A percentile compares a stretch with the other conserved stretches of the same genome.
Evolutionary conservation across 257 asterid genomes (phyloP).

Genomic region (Oldenlandia corymbosa): DNA sequence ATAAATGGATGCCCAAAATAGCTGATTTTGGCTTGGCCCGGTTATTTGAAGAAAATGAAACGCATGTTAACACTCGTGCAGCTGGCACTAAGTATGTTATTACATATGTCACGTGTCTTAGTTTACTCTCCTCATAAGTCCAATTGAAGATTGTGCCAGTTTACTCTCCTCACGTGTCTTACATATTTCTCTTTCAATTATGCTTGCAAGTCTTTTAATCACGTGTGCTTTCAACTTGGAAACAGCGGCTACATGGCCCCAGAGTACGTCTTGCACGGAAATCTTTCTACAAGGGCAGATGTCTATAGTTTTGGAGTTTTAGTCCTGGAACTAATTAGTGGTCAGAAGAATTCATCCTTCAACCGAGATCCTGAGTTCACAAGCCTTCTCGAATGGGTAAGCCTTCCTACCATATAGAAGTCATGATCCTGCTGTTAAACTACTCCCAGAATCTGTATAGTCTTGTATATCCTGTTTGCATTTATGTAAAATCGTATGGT

Average conservation of each 20-base stretch:
- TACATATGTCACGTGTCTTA: neutral
- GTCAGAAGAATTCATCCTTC: slow-evolving; percentile 74
- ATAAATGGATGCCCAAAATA: slow-evolving; percentile 83
- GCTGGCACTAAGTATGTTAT: slow-evolving; percentile 89
- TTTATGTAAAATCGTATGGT: neutral
- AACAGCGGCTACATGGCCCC: slow-evolving; percentile 99
- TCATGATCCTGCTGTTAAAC: neutral
- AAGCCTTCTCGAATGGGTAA: slow-evolving; percentile 80
- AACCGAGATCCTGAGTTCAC: slow-evolving; percentile 56
- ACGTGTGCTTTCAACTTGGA: slow-evolving; percentile 18
- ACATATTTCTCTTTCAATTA: neutral
- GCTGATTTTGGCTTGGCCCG: slow-evolving; percentile 97
- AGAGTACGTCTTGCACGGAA: slow-evolving; percentile 77
- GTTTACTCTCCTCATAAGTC: neutral
- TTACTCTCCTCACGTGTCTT: neutral
- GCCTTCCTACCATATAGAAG: slow-evolving; percentile 18
- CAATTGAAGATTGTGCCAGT: neutral
- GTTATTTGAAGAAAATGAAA: slow-evolving; percentile 65
- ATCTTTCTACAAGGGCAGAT: slow-evolving; percentile 71
- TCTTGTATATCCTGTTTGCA: neutral
- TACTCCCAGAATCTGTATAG: neutral
- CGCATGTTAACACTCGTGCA: slow-evolving; percentile 76
- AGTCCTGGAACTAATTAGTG: slow-evolving; percentile 84
- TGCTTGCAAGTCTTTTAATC: neutral
- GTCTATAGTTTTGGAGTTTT: slow-evolving; percentile 93